Evolutionary conservation across 495 filamentous ascomycete species (phyloP), one percentile per base, ranked within the genome.

Genomic region (Aspergillus egyptiacus): DNA sequence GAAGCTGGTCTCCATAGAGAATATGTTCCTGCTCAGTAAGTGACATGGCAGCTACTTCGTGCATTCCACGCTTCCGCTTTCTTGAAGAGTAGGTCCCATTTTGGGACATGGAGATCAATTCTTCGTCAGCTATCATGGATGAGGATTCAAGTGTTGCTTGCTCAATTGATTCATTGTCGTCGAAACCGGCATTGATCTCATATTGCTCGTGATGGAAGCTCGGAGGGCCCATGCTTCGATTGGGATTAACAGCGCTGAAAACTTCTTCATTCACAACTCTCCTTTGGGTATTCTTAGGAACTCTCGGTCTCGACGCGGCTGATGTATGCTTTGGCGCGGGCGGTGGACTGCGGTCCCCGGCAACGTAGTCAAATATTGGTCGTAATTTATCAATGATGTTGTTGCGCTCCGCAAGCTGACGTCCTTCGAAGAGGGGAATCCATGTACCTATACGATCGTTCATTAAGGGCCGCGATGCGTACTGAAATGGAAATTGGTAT

Each of bases 281-380:
- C 31, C 58, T 57, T 31, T 63, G 69, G 20, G 57, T 63, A 37
- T 63, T 66, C 59, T 82, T 80, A 6, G 85, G 76, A 23, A 79
- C 76, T 59, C 86, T 75, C 67, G 71, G 87, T 71, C 79, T 89
- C 68, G 78, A 84, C 65, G 71, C 67, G 15, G 78, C 76, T 14
- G 81, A 77, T 8, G 83, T 75, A 71, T 97, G 93, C 65, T 95
- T 91, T 9, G 93, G 93, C 0, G 93, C 93, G 22, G 89, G 90
- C 19, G 93, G 93, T 17, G 93, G 93, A 58, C 87, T 96, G 53
- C 83, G 78, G 55, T 86, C 83, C 27, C 89, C 89, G 6, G 90
- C 82, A 5, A 83, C 78, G 57, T 81, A 97, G 63, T 96, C 88
- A 68, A 98, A 93, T 53, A 98, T 93, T 27, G 87, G 81, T 30